Conservation (phyloP, 768 basidiomycete genomes). For the Leccinum uliginosum region DNA sequence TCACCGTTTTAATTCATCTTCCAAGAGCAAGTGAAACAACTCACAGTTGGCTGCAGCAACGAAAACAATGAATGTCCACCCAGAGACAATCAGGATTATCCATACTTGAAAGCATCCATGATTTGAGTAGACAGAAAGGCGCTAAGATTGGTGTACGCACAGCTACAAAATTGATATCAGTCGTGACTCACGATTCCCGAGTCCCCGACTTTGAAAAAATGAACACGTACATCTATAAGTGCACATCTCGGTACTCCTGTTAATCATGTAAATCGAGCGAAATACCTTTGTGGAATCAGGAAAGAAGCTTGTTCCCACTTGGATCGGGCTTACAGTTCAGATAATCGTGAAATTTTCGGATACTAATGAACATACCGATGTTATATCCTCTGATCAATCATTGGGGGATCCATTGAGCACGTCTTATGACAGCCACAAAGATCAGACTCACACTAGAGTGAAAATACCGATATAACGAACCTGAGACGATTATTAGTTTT, state of each 20-base stretch:
- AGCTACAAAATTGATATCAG: not conserved
- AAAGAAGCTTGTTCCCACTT: constrained; percentile 6
- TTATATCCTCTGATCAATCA: not conserved
- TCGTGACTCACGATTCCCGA: not conserved
- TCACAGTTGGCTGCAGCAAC: constrained; percentile 3
- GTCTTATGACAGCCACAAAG: not conserved
- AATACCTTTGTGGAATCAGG: not conserved
- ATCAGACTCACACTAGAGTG: not conserved
- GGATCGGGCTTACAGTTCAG: not conserved
- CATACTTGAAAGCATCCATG: not conserved
- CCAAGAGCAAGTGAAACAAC: not conserved
- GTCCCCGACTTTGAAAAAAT: not conserved
- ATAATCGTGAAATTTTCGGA: not conserved
- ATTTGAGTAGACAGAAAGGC: not conserved
- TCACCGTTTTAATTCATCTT: not conserved
- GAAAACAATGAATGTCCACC: not conserved
- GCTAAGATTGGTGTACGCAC: not conserved
- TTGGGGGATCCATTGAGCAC: not conserved
- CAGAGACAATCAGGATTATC: not conserved
- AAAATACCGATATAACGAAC: constrained; percentile 7
- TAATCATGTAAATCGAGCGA: not conserved
- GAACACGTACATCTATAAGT: not conserved
- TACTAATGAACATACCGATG: not conserved
- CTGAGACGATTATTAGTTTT: not conserved
- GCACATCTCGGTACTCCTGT: not conserved